Conservation (phyloP, 768 basidiomycete species). For the Phylloporus rhodoxanthus region DNA sequence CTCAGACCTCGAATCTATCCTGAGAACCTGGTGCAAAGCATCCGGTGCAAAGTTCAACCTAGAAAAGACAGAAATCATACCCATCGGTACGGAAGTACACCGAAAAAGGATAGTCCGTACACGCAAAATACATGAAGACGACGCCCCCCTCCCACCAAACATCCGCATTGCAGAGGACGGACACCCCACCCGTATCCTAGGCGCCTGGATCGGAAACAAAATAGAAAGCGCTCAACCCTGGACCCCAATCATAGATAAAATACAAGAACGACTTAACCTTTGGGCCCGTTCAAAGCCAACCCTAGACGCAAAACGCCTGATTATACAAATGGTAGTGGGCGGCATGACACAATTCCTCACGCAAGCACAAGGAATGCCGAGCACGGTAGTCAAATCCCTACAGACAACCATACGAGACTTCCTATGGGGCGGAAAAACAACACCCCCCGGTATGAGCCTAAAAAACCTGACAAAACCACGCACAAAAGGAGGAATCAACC, state of each 20-base stretch:
- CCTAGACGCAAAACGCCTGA: background rate
- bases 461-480: background rate
- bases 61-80: background rate
- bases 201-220: too few species aligned
- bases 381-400: background rate
- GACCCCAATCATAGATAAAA: too few species aligned
- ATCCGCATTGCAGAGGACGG: too few species aligned
- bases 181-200: too few species aligned
- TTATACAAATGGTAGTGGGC: background rate
- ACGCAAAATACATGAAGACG: too few species aligned
- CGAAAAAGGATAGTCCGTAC: too few species aligned
- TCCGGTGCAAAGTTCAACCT: background rate
- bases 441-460: background rate
- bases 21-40: conserved; percentile 23
- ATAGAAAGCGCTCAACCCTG: too few species aligned
- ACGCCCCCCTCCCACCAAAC: too few species aligned
- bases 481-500: background rate
- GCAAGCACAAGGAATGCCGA: background rate
- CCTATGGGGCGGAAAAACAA: background rate
- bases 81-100: too few species aligned
- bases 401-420: background rate
- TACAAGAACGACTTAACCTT: background rate
- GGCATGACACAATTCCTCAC: background rate
- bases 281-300: background rate
- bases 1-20: background rate